Base-by-base conservation (phyloP, 2,329 filamentous ascomycete species). In the Cryphonectria naterciae region DNA sequence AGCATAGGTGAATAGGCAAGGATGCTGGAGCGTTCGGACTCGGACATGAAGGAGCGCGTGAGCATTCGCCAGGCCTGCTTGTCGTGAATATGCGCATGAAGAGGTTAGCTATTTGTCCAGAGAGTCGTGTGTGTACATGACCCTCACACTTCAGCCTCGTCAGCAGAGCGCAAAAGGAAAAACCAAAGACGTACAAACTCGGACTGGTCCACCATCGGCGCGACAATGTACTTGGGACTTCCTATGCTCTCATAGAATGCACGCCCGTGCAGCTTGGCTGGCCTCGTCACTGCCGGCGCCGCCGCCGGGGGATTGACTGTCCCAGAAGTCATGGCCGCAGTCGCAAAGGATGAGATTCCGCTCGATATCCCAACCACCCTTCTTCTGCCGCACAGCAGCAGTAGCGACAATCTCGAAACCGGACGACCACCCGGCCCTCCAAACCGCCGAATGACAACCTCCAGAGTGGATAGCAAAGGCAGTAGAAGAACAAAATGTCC, bases 51-150 rank as follows among this genome's bases (percentile, higher is more conserved):
- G 8, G 95, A 98, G 75, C 96, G 91, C n/a, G 93, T 93, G 75
- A 99, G 91, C 87, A 98, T 91, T 76, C 96, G 93, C 96, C 96
- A 99, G 77, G 95, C 96, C 95, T 97, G 95, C 96, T 95, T 97
- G 74, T 41, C 28, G 13, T 17, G 15, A n/a, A n/a, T n/a, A n/a
- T n/a, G n/a, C n/a, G 37, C 37, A 39, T 11, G 37, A 39, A 10
- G 37, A 39, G 37, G 37, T 39, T 11, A 39, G 37, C 37, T 32
- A 39, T 11, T 37, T 10, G 37, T 8, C 4, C 37, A 37, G 37
- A 37, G 32, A 32, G 32, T 10, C 7, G 3, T 37, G 35, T 37
- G 10, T 5, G 35, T 43, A n/a, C 15, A 19, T 19, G 17, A 49
- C 2, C 37, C 11, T 39, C 11, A 39, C 37, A 13, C 54, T 4